Conservation (phyloP, 1,139 yeast genomes). For the Pneumocystis wakefieldiae region DNA sequence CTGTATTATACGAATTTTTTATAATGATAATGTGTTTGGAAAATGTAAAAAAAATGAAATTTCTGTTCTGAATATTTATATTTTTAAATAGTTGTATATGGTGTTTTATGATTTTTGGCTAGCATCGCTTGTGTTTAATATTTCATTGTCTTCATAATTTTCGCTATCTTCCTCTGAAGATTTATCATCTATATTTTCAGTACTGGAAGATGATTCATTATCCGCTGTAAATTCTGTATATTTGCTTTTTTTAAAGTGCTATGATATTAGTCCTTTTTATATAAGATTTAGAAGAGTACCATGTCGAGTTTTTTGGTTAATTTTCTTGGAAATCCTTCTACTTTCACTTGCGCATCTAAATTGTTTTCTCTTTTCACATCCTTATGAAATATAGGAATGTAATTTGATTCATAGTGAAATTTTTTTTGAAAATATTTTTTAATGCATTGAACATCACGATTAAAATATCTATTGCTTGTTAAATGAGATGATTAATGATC, state of each 20-base stretch:
- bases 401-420: slow-evolving; percentile 60
- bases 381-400: slow-evolving; percentile 64
- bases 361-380: slow-evolving; percentile 49
- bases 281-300: not conserved
- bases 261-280: not conserved
- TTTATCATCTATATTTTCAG: not conserved
- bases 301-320: slow-evolving; percentile 52
- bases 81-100: not conserved
- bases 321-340: slow-evolving; percentile 79
- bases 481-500: not conserved
- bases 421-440: slow-evolving; percentile 67
- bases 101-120: not conserved
- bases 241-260: not conserved
- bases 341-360: slow-evolving; percentile 71
- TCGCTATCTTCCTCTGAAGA: not conserved
- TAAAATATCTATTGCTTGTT: slow-evolving; percentile 30
- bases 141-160: not conserved
- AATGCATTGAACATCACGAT: slow-evolving; percentile 84
- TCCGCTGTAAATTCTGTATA: not conserved
- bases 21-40: not conserved
- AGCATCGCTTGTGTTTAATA: not conserved
- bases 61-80: not conserved
- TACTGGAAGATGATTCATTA: not conserved
- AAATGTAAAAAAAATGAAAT: not conserved
- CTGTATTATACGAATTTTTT: not conserved